These are phyloP conservation scores for Bocquillonia castaneifolia DNA, from an alignment of 441 rosid species.

Conservation along the genomic window DNA sequence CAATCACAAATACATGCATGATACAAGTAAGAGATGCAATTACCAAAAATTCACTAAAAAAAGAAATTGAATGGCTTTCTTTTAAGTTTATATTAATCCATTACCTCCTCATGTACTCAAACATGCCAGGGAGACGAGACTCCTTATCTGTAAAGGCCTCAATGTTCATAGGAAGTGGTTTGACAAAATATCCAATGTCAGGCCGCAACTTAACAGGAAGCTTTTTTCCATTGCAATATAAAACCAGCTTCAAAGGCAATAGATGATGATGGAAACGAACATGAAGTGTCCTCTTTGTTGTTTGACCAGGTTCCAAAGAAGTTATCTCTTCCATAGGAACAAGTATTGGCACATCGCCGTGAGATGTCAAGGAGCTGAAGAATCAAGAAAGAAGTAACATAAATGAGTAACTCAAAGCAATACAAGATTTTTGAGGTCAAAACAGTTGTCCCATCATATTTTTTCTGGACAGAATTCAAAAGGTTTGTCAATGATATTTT, in stretches of 20 bases:
- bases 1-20: background rate
- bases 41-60: background rate
- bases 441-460: background rate
- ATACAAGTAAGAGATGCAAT: background rate
- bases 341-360: conserved; percentile 47
- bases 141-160: conserved; percentile 52
- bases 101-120: conserved; percentile 74
- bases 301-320: conserved; percentile 62
- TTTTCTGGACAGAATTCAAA: background rate
- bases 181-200: conserved; percentile 89
- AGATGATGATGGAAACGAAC: conserved; percentile 90
- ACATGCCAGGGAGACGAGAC: conserved; percentile 85
- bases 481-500: background rate
- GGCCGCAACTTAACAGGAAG: conserved; percentile 80
- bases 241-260: conserved; percentile 65
- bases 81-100: background rate
- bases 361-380: conserved; percentile 48
- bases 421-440: background rate
- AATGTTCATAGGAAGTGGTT: conserved; percentile 61
- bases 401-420: conserved; percentile 13
- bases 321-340: conserved; percentile 71
- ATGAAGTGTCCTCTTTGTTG: conserved; percentile 48
- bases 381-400: conserved; percentile 17
- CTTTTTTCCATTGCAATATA: conserved; percentile 49
- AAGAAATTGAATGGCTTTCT: background rate